These are phyloP conservation scores for Zhuliangozyma blackwelliae DNA, from an alignment of 1,139 yeast species.

Conservation along the genomic window DNA sequence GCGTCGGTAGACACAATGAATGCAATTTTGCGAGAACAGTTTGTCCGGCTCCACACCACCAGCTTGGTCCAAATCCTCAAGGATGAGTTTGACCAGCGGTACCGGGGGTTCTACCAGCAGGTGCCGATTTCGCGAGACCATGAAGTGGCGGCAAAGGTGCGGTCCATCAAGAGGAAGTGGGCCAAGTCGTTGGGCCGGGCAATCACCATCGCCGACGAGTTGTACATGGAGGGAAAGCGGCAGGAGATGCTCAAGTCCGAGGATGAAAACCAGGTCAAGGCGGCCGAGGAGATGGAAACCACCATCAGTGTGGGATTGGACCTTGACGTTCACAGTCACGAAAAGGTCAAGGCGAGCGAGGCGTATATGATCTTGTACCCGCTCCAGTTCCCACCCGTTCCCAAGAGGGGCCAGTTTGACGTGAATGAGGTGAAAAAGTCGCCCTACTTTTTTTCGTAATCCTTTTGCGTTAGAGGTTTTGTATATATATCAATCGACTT, in stretches of 20 bases:
- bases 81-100: constrained; percentile 78
- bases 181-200: constrained; percentile 51
- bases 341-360: constrained; percentile 4
- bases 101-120: constrained; percentile 64
- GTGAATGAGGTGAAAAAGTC: constrained; percentile 69
- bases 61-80: constrained; percentile 68
- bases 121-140: constrained; percentile 51
- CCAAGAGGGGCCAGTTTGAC: constrained; percentile 80
- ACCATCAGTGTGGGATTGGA: constrained; percentile 65
- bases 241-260: constrained; percentile 50
- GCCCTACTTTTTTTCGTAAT: constrained; percentile 67
- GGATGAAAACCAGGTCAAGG: constrained; percentile 43
- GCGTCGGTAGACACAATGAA: constrained; percentile 75
- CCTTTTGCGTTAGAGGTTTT: too few relatives aligned
- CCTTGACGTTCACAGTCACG: constrained; percentile 25
- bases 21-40: constrained; percentile 67
- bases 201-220: constrained; percentile 67
- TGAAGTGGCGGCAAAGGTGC: constrained; percentile 50
- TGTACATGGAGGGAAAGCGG: constrained; percentile 66
- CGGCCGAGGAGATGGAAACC: constrained; percentile 61
- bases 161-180: constrained; percentile 46
- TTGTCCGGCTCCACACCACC: constrained; percentile 70
- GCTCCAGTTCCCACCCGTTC: constrained; percentile 67
- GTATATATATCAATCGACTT: too few relatives aligned
- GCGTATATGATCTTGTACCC: constrained; percentile 50